Base-by-base conservation (phyloP, 2,329 filamentous ascomycete genomes). In the Aspergillus sp. region DNA sequence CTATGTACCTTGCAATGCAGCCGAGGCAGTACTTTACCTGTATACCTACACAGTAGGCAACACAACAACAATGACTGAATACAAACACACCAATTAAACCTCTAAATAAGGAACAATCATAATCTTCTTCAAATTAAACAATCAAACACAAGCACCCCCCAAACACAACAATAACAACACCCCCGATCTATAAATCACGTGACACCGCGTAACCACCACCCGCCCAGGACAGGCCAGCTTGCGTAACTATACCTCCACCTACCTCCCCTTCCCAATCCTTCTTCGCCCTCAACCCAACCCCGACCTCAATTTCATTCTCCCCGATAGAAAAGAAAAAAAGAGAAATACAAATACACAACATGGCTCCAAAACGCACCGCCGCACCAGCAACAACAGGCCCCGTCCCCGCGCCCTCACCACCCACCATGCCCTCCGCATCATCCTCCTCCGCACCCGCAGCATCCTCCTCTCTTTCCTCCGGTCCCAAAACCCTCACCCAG, bases 401-500 rank as follows among this genome's bases (percentile, higher is more conserved):
- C 64, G 55, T 54, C 67, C 65, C 59, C 41, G 70, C 74, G 61
- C 60, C 72, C 54, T 62, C 69, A 57, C 66, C 70, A 62, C 67
- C 72, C 65, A 65, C 72, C 59, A 63, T 67, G 69, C 60, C 67
- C 66, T 47, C 69, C 60, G 53, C 72, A 13, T 27, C 59, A 61
- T 27, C 25, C 5, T 27, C 66, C 53, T 52, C 67, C 17, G 49
- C 64, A 5, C 54, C 68, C 52, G 55, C 70, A 57, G 62, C 68
- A 59, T 62, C 71, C n/a, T 50, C 72, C 59, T 61, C 71, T 17
- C 68, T 77, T 52, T 71, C 73, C 58, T 71, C 74, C 38, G 71
- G 71, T 65, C 68, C 73, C 39, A 65, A 73, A 17, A 72, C 75
- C 27, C 71, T 80, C 47, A 75, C 73, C 59, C 62, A 73, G 25